Evolutionary conservation across 148 eudicot genomes (phyloP), one percentile per base, ranked within the genome.

Genomic region (Rhododendron henanense): DNA sequence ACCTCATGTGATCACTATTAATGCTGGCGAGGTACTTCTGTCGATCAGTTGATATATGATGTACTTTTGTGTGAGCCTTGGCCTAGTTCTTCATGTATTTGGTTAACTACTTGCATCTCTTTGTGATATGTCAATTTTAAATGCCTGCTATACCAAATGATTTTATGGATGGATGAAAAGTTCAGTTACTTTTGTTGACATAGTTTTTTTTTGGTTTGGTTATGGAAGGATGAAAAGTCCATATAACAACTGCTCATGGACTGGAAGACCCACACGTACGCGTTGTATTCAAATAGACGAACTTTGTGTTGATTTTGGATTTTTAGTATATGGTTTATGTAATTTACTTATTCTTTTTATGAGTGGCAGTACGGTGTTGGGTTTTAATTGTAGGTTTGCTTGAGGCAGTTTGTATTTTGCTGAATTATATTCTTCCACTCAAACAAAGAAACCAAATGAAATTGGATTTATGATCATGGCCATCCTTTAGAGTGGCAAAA

Each of bases 1-100:
- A 3, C 94, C 95, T 21, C 99, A 96, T 90, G 94, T 96, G 91
- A 91, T 96, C 69, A 94, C 96, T 75, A 94, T 96, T 86, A 87
- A 91, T 88, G 78, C 95, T 48, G 98, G 98, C 84, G 95, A 94
- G 98, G 86, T 84, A 84, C 65, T 51, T 76, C n/a, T 35, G 37
- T 76, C 10, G 5, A 53, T 76, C 48, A 75, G 63, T 31, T 21
- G 18, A 83, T 31, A 19, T 8, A 2, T 35, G 21, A 35, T 50
- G 21, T 57, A 39, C 35, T 51, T 50, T 80, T 50, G 63, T 50
- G 21, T 14, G 41, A 19, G 41, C 11, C 41, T 15, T 51, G 6
- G 53, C 69, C 63, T 19, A 81, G 37, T 81, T 53, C 16, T 35
- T 55, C 71, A 35, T 5, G 7, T 57, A 81, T 33, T 18, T 16